Conservation (phyloP, 495 filamentous ascomycete genomes). For the Pyrenula aspistea region DNA sequence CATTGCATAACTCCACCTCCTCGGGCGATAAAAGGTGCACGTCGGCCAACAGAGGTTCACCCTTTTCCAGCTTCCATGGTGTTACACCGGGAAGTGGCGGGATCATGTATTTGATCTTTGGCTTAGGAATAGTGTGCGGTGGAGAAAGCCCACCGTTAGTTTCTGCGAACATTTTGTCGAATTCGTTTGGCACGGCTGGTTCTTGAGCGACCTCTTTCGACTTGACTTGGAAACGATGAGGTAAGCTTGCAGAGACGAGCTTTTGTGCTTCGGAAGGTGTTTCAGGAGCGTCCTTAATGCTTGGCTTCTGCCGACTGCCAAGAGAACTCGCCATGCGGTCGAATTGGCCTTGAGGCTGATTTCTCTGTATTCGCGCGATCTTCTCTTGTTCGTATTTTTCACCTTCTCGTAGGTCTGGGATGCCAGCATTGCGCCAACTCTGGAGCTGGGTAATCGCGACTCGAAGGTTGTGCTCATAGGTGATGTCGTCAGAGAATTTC, state of each 20-base stretch:
- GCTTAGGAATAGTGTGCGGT: slow-evolving; percentile 18
- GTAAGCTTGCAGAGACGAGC: slow-evolving; percentile 67
- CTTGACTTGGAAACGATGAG: slow-evolving; percentile 39
- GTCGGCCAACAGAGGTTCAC: slow-evolving; percentile 56
- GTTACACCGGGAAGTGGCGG: slow-evolving; percentile 41
- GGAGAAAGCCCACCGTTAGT: slow-evolving; percentile 27
- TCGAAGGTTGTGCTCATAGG: slow-evolving; percentile 82
- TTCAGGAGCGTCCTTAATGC: slow-evolving; percentile 50
- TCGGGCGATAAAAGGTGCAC: slow-evolving; percentile 76
- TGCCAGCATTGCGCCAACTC: slow-evolving; percentile 79
- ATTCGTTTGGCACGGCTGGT: slow-evolving; percentile 24
- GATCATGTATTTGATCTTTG: slow-evolving; percentile 33
- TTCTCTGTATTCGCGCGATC: slow-evolving; percentile 54
- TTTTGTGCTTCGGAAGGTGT: slow-evolving; percentile 57
- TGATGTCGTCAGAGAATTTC: slow-evolving; percentile 65
- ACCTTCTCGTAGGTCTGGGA: slow-evolving; percentile 71
- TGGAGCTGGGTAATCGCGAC: slow-evolving; percentile 84
- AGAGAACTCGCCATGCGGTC: slow-evolving; percentile 56
- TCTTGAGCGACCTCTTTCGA: slow-evolving; percentile 20
- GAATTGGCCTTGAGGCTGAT: slow-evolving; percentile 61
- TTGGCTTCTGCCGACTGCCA: slow-evolving; percentile 23
- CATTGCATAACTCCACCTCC: slow-evolving; percentile 74
- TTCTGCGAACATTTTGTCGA: slow-evolving; percentile 27
- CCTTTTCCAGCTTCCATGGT: slow-evolving; percentile 58
- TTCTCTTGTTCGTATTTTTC: slow-evolving; percentile 96